Evolutionary conservation across 164 flowering plant genomes (phyloP), one percentile per base, ranked within the genome.

Genomic region (Sextonia rubra): DNA sequence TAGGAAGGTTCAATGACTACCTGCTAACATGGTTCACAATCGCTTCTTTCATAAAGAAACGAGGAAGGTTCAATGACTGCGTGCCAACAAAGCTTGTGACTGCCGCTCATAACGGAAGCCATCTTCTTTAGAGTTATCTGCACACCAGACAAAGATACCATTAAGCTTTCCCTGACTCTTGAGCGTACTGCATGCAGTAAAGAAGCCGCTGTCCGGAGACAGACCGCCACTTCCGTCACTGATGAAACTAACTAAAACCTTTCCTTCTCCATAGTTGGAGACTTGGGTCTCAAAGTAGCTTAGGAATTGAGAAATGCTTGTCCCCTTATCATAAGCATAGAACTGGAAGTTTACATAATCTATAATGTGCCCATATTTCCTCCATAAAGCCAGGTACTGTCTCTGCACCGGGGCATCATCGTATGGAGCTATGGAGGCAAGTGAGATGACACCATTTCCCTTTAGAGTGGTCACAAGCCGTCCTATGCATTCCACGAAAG

Each of bases 341-440:
- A 87, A 87, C 66, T 86, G 91, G 77, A 85, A 87, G 77, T 86
- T 88, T 4, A 86, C 86, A 71, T 84, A 88, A 73, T 88, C 90
- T 56, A 88, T 83, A 12, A 79, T 49, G n/a, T 82, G 66, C 58
- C 84, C 80, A 63, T 84, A 84, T 2, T 60, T 77, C 49, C 64
- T 81, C 90, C 90, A 86, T 29, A 86, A 73, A 15, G 84, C 83
- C 72, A 66, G 24, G 81, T 86, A 87, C 73, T 83, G 85, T 47
- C 71, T 79, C 56, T 86, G 91, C 18, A 87, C 85, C 49, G 60
- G 37, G 7, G 76, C 77, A 70, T 85, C 80, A 47, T 83, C 83
- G 26, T 62, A 87, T 0, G 91, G 91, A 12, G 91, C 91, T 20
- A 87, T 86, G 3, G 91, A 87, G 25, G 86, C 87, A 73, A 83